Evolutionary conservation across 768 basidiomycete genomes (phyloP), one percentile per base, ranked within the genome.

Genomic region (Agrocybe chaxingu): DNA sequence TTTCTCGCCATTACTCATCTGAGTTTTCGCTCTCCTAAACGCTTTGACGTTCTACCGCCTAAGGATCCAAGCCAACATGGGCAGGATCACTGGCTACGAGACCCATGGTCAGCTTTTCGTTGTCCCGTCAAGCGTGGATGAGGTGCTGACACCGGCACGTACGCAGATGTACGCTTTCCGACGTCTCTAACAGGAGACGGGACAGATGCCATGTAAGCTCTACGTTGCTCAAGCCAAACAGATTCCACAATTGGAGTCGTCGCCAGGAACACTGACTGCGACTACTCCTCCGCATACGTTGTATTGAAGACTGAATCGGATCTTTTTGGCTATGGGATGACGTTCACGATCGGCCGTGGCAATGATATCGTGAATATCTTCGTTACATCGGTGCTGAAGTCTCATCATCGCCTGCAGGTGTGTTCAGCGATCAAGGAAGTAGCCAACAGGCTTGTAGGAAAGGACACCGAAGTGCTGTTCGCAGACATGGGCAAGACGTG

Each of bases 211-310:
- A 96, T 95, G 91, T 89, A 62, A 57, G 75, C 11, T 35, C 5
- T 24, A 5, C 31, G 37, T 38, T 36, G 35, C 1, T 9, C 8
- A 9, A 2, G 3, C 30, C 12, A 18, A 2, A 29, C 5, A 37
- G 18, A 16, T 38, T 16, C 33, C 48, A 8, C 30, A 19, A 34
- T 37, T 31, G 8, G 30, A 30, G n/a, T 19, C 8, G 43, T 13
- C 30, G 18, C 18, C 53, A 92, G 89, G 92, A 96, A 97, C 68
- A 88, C 89, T 31, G 91, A 92, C 49, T 96, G 93, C 69, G 95
- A 97, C 70, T 97, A 97, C 70, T 94, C 92, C 2, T 90, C 93
- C 1, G 95, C 95, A 4, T 97, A 97, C 65, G 76, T 97, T 40
- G 79, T 84, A 18, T 75, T 98, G 50, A 70, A 79, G 54, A 95